Percentiles rank a stretch among this genome's conserved stretches.
Evolutionary conservation across 1,284 basidiomycete species (phyloP).

Genomic region (Pulveroboletus sp.): DNA sequence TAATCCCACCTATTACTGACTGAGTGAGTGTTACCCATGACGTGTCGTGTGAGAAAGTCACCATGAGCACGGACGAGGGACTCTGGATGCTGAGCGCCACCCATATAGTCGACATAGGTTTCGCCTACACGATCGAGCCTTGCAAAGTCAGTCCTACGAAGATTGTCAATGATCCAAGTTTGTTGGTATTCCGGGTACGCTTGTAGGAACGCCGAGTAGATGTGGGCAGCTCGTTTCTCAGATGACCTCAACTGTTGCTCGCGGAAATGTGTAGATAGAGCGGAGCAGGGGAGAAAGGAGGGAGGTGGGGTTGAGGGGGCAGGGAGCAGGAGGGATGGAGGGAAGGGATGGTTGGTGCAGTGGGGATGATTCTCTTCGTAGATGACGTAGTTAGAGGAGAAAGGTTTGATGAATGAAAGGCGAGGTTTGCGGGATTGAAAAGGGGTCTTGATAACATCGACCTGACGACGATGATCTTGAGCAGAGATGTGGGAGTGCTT

Average conservation of each 20-base stretch:
- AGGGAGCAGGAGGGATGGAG: neutral
- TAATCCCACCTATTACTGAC: conserved; percentile 66
- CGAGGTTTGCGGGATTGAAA: conserved; percentile 40
- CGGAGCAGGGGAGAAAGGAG: conserved; percentile 7
- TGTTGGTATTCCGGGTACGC: conserved; percentile 53
- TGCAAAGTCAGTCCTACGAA: conserved; percentile 68
- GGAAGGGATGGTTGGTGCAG: conserved; percentile 16
- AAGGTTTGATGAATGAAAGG: conserved; percentile 36
- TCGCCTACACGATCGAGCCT: conserved; percentile 62
- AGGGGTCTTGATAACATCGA: conserved; percentile 21
- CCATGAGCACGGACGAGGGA: conserved; percentile 68
- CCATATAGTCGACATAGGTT: conserved; percentile 84
- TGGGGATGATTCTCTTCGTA: conserved; percentile 34
- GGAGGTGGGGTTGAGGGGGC: neutral
- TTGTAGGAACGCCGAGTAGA: conserved; percentile 45
- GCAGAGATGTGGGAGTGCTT: conserved; percentile 34
- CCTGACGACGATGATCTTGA: conserved; percentile 24
- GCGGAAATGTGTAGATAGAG: conserved; percentile 33
- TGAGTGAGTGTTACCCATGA: conserved; percentile 82
- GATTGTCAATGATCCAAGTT: conserved; percentile 68
- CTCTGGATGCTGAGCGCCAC: conserved; percentile 74
- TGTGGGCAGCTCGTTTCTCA: conserved; percentile 33
- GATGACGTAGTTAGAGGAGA: conserved; percentile 34
- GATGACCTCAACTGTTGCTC: conserved; percentile 21
- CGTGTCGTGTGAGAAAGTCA: conserved; percentile 61